phyloP scores from a whole-genome alignment of 2,329 filamentous ascomycete species.

The Lasiodiplodia sp. region DNA sequence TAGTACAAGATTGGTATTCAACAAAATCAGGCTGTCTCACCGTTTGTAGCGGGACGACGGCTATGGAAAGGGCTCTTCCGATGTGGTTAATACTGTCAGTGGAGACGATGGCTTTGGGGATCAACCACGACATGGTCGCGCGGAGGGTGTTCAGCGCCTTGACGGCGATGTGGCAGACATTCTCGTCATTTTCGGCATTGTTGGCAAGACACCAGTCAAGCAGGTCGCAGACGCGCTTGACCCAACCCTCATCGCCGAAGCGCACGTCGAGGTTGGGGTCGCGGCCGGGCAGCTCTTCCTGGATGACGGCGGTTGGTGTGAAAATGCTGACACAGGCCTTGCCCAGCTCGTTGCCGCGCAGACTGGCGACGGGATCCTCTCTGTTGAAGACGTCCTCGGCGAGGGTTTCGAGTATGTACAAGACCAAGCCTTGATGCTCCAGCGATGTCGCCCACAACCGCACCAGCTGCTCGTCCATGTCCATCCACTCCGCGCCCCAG shows the following conservation, averaged over 20 bases:
- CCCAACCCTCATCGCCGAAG: constrained; percentile 85
- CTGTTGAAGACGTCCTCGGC: constrained; percentile 94
- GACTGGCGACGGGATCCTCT: constrained; percentile 84
- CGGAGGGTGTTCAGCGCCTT: constrained; percentile 80
- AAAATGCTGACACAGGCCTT: constrained; percentile 94
- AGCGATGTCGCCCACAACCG: constrained; percentile 74
- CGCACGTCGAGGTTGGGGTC: constrained; percentile 74
- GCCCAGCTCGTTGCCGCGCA: constrained; percentile 84
- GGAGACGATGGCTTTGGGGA: constrained; percentile 79
- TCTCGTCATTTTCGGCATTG: constrained; percentile 69
- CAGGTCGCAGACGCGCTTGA: constrained; percentile 77
- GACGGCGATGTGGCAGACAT: constrained; percentile 73
- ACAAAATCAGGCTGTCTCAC: constrained; percentile 34
- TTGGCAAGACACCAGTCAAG: constrained; percentile 75
- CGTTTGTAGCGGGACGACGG: constrained; percentile 45
- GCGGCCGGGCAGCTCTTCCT: constrained; percentile 77
- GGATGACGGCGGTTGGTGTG: constrained; percentile 77
- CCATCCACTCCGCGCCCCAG: constrained; percentile 92
- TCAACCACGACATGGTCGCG: constrained; percentile 85
- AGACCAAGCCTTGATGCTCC: constrained; percentile 82
- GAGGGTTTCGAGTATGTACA: constrained; percentile 87
- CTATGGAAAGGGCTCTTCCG: constrained; percentile 49
- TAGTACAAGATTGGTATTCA: neutral
- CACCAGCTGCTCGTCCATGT: constrained; percentile 88
- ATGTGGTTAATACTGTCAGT: constrained; percentile 47